Base-by-base conservation (phyloP, 192 early-diverging fungal genomes). In the Entophlyctis luteolus region DNA sequence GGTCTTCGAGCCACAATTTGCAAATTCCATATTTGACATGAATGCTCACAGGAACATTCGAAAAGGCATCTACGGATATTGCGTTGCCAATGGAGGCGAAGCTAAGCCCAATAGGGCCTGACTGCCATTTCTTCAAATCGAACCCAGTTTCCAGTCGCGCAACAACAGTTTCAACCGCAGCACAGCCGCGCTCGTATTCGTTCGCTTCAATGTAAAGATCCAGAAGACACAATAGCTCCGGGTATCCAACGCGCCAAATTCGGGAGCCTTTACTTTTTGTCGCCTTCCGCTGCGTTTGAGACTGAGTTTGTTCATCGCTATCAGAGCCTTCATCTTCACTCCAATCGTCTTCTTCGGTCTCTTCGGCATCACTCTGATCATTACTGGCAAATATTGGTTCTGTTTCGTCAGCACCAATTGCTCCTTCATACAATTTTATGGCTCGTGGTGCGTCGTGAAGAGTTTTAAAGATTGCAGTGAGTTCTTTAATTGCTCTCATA, bases 181-280 rank as follows among this genome's bases (percentile, higher is more conserved):
- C 72, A 0, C 93, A 70, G 3, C 87, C 85, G 46, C 81, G 80
- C 46, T 89, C 87, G 68, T 91, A 93, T 56, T 94, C 90, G 37
- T 83, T 81, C 29, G 80, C 73, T 59, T 90, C 81, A 18, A 96
- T 81, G 55, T 93, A 93, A 12, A 98, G 73, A 63, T 96, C 93
- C 35, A 87, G 86, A 48, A 95, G 72, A 77, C 92, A 90, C 72
- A 93, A 89, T 29, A 99, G 67, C 55, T 95, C 94, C 34, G 92
- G 82, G 70, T 86, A 92, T 60, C 91, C 78, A 63, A 94, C 77
- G 8, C 81, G 68, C 38, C 60, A 66, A 4, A 46, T 54, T 35
- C 42, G n/a, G 8, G n/a, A n/a, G 4, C 23, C 33, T 29, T 22
- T 45, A 38, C 23, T 46, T 14, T 3, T 39, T 16, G 5, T 12